A percentile compares a stretch with the other conserved stretches of the same genome.
Conservation (phyloP, 2,329 filamentous ascomycete genomes). For the Pyrenochaeta sp. region DNA sequence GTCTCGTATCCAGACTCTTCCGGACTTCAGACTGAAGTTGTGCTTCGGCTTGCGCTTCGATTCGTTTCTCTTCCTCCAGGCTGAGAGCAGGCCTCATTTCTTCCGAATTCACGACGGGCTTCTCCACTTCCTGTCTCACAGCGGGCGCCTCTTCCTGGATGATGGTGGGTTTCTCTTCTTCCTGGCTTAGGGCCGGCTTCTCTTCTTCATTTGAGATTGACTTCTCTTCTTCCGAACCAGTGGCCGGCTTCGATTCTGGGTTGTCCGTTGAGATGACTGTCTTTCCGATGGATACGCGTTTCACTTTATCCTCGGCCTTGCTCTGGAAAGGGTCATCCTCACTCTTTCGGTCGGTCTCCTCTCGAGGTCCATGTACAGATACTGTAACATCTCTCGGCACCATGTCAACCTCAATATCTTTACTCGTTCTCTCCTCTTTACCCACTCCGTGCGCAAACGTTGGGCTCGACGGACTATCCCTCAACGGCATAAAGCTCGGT, state of each 20-base stretch:
- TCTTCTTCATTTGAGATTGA: background rate
- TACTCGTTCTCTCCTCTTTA: slow-evolving; percentile 35
- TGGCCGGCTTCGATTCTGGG: background rate
- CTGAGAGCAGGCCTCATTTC: background rate
- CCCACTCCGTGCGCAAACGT: slow-evolving; percentile 35
- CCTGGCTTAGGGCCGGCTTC: background rate
- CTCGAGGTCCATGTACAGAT: background rate
- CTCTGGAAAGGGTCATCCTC: slow-evolving; percentile 47
- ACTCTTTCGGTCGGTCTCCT: slow-evolving; percentile 22
- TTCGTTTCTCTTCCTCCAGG: slow-evolving; percentile 43
- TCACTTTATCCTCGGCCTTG: slow-evolving; percentile 33
- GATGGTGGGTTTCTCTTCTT: slow-evolving; percentile 4
- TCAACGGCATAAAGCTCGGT: slow-evolving; percentile 62
- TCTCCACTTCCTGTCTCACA: slow-evolving; percentile 25
- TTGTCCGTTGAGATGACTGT: slow-evolving; percentile 38
- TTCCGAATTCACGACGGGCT: too few species aligned
- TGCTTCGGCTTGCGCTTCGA: slow-evolving; percentile 45
- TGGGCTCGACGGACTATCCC: slow-evolving; percentile 43
- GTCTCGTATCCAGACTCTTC: slow-evolving; percentile 3
- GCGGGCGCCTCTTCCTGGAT: background rate
- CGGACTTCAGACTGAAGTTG: slow-evolving; percentile 45
- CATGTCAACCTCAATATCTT: slow-evolving; percentile 38
- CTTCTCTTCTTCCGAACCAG: background rate
- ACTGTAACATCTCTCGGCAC: slow-evolving; percentile 29
- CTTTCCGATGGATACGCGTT: slow-evolving; percentile 50